phyloP scores from a whole-genome alignment of 306 rosid species.

The Amphicarpaea edgeworthii region DNA sequence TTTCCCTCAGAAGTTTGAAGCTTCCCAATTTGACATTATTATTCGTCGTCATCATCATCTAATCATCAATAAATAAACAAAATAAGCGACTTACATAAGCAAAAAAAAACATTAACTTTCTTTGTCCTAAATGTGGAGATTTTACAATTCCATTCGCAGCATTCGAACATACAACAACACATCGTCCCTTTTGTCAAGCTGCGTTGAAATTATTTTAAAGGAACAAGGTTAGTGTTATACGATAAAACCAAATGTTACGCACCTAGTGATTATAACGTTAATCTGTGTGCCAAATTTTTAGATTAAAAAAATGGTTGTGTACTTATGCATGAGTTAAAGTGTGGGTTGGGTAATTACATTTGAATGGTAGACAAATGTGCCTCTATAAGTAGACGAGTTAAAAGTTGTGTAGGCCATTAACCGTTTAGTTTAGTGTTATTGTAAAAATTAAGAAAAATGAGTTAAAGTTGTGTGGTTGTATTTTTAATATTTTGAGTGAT shows the following conservation, averaged over 20 bases:
- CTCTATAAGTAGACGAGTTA: no score
- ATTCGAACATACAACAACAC: not conserved
- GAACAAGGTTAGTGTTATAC: not conserved
- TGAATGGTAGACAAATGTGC: not conserved
- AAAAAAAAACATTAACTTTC: slow-evolving; percentile 13
- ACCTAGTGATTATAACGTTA: not conserved
- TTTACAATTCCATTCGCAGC: not conserved
- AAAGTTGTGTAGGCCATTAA: no score
- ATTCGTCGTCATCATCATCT: not conserved
- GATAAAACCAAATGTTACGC: not conserved
- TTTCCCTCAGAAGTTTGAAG: slow-evolving; percentile 17
- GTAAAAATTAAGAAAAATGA: no score
- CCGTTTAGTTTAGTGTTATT: no score
- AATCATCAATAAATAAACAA: slow-evolving; percentile 5
- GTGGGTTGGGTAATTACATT: not conserved
- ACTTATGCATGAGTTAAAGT: not conserved
- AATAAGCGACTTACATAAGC: not conserved
- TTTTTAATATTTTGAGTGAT: no score
- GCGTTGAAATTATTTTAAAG: not conserved
- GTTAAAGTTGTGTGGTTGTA: no score
- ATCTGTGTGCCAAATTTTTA: not conserved
- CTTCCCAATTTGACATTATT: slow-evolving; percentile 35
- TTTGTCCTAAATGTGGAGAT: not conserved
- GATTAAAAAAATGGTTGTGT: not conserved
- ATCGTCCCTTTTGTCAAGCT: not conserved